phyloP scores from a whole-genome alignment of 2,329 filamentous ascomycete genomes.

The Furcasterigmium furcatum region DNA sequence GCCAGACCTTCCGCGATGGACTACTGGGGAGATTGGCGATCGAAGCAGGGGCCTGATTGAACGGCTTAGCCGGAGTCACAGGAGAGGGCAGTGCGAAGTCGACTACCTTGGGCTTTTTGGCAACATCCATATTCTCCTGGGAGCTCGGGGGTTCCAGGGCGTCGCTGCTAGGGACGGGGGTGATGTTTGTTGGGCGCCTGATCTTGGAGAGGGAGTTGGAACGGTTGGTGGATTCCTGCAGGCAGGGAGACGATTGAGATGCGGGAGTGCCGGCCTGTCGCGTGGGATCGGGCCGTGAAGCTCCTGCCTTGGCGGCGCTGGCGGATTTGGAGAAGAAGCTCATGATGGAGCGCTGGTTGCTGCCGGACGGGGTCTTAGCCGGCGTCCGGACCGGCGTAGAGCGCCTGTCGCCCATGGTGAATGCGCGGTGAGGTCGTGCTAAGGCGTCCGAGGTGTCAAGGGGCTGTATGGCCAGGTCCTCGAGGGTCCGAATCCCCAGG shows the following conservation, averaged over 20 bases:
- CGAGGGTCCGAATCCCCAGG: no score
- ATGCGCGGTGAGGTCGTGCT: not conserved
- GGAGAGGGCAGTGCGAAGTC: not conserved
- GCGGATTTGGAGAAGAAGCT: slow-evolving; percentile 43
- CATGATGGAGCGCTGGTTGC: slow-evolving; percentile 39
- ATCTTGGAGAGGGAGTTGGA: slow-evolving; percentile 36
- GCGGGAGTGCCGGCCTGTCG: slow-evolving; percentile 25
- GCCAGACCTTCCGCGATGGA: slow-evolving; percentile 72
- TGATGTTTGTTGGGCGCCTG: slow-evolving; percentile 45
- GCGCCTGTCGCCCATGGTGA: slow-evolving; percentile 12
- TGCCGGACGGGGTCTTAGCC: slow-evolving; percentile 21
- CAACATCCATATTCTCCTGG: slow-evolving; percentile 58
- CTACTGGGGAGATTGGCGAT: slow-evolving; percentile 56
- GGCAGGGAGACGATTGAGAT: slow-evolving; percentile 24
- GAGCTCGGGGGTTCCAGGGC: slow-evolving; percentile 63
- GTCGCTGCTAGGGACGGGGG: slow-evolving; percentile 81
- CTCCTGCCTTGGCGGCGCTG: slow-evolving; percentile 14
- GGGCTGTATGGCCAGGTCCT: no score
- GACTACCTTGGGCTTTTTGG: slow-evolving; percentile 39
- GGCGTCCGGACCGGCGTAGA: slow-evolving; percentile 28
- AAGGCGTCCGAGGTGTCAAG: no score
- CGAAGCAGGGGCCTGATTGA: slow-evolving; percentile 36
- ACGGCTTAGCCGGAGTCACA: slow-evolving; percentile 24
- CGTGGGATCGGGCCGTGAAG: slow-evolving; percentile 23
- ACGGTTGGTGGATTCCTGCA: slow-evolving; percentile 41